Evolutionary conservation across 495 filamentous ascomycete species (phyloP).

Genomic region (Entonaema liquescens): DNA sequence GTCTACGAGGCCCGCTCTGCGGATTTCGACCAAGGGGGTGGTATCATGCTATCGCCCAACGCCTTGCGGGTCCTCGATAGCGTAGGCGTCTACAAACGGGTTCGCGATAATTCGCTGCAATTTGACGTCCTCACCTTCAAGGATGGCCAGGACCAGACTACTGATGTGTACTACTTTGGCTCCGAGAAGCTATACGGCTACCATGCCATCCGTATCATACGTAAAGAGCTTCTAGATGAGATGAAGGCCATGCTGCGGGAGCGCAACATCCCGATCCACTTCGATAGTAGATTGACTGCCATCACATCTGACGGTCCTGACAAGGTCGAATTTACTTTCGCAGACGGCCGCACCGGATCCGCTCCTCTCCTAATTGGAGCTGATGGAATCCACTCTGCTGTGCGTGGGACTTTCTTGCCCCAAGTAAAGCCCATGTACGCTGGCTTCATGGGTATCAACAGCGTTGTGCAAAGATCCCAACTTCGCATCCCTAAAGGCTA

Average conservation of each 20-base stretch:
- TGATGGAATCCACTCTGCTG: conserved; percentile 60
- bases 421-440: conserved; percentile 27
- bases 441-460: conserved; percentile 37
- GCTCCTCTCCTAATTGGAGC: conserved; percentile 54
- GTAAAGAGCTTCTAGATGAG: conserved; percentile 54
- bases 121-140: conserved; percentile 57
- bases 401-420: conserved; percentile 43
- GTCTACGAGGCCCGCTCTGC: conserved; percentile 23
- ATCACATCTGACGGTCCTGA: conserved; percentile 48
- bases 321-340: conserved; percentile 52
- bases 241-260: conserved; percentile 48
- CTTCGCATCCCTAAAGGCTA: conserved; percentile 43
- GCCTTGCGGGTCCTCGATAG: conserved; percentile 58
- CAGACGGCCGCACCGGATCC: conserved; percentile 47
- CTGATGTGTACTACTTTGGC: conserved; percentile 59
- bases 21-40: conserved; percentile 49
- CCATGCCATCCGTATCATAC: conserved; percentile 57
- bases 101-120: conserved; percentile 41
- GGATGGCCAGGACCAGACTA: conserved; percentile 45
- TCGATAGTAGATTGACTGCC: conserved; percentile 52
- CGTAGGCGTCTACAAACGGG: conserved; percentile 54
- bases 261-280: conserved; percentile 50
- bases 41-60: conserved; percentile 63
- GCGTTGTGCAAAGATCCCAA: conserved; percentile 40
- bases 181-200: conserved; percentile 54